These are phyloP conservation scores for Beauveria rudraprayagi DNA, from an alignment of 2,329 filamentous ascomycete genomes.

Conservation along the genomic window DNA sequence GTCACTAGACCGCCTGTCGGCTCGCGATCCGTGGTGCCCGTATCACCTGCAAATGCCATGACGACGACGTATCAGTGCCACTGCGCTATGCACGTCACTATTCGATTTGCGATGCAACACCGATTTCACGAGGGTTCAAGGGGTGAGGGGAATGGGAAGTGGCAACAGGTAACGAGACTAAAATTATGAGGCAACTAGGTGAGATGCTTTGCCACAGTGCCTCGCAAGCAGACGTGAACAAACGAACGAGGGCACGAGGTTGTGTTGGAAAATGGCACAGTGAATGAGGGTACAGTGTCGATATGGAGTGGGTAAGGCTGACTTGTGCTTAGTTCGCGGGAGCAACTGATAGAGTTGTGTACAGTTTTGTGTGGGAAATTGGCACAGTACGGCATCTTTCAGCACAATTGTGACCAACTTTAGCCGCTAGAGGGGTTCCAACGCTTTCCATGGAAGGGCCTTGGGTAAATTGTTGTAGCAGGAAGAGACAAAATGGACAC, in stretches of 20 bases:
- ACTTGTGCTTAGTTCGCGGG: neutral
- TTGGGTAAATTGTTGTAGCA: neutral
- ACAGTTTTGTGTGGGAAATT: neutral
- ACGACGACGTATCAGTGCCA: neutral
- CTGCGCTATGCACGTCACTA: neutral
- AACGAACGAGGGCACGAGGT: neutral
- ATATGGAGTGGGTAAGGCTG: neutral
- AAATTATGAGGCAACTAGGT: neutral
- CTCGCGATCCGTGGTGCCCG: neutral
- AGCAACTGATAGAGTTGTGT: neutral
- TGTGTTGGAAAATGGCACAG: neutral
- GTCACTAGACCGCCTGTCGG: slow-evolving; percentile 5
- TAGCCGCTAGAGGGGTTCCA: neutral
- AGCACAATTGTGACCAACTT: slow-evolving; percentile 2
- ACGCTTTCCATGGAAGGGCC: neutral
- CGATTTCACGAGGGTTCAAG: neutral
- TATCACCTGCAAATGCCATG: slow-evolving; percentile 5
- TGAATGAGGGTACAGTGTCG: neutral
- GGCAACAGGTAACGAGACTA: neutral
- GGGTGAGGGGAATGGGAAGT: neutral
- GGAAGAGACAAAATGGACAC: neutral
- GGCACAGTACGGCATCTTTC: neutral
- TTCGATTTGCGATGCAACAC: neutral
- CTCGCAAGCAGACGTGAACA: neutral
- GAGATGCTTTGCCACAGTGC: slow-evolving; percentile 1